Evolutionary conservation across 1,284 basidiomycete genomes (phyloP).

Genomic region (Ustilago nuda): DNA sequence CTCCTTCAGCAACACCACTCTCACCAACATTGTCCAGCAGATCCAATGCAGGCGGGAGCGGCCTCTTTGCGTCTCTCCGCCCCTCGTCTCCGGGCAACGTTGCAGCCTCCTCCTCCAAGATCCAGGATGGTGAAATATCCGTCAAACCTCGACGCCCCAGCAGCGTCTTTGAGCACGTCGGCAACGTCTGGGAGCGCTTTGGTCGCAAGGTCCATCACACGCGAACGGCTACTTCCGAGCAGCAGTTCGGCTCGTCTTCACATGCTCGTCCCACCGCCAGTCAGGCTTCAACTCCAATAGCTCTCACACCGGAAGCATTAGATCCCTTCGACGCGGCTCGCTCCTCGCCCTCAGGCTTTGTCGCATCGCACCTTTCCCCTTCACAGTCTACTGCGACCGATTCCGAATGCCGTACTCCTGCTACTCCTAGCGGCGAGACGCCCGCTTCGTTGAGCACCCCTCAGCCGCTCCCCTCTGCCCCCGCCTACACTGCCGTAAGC

Average conservation of each 20-base stretch:
- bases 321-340: constrained; percentile 22
- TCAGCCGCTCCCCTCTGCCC: constrained; percentile 35
- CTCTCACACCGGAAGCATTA: constrained; percentile 20
- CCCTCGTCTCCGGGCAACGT: constrained; percentile 46
- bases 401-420: constrained; percentile 35
- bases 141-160: constrained; percentile 46
- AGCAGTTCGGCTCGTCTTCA: constrained; percentile 28
- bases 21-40: constrained; percentile 36
- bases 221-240: constrained; percentile 32
- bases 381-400: constrained; percentile 36
- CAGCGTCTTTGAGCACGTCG: constrained; percentile 64
- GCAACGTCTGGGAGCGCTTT: constrained; percentile 59
- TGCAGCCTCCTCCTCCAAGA: constrained; percentile 10
- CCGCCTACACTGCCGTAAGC: constrained; percentile 22
- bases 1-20: constrained; percentile 21
- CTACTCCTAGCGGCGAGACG: constrained; percentile 26
- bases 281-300: constrained; percentile 32
- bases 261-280: constrained; percentile 27
- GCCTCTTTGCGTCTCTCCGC: constrained; percentile 51
- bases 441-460: constrained; percentile 21
- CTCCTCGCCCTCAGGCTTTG: constrained; percentile 26
- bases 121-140: constrained; percentile 20
- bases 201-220: constrained; percentile 54
- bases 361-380: constrained; percentile 35
- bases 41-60: constrained; percentile 18